phyloP scores from a whole-genome alignment of 1,139 yeast species.

The Trichomonascaceae sp. region DNA sequence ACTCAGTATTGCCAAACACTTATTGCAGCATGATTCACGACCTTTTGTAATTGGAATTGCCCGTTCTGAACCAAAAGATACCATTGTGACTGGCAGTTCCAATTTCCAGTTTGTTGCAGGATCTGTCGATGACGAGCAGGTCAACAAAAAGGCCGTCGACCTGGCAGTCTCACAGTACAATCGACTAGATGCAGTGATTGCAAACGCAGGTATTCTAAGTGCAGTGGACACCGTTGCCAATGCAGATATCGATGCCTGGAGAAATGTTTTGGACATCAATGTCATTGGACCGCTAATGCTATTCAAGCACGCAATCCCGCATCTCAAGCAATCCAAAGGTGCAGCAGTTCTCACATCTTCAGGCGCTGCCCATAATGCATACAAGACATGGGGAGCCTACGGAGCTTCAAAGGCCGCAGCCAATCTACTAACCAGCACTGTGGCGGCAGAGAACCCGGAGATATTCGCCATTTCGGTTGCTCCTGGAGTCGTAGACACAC shows the following conservation, averaged over 20 bases:
- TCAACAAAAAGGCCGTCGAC: conserved; percentile 32
- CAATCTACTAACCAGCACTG: conserved; percentile 54
- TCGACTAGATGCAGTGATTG: conserved; percentile 52
- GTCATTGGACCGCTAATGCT: conserved; percentile 63
- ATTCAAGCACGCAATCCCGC: conserved; percentile 34
- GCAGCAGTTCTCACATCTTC: conserved; percentile 66
- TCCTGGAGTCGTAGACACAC: conserved; percentile 88
- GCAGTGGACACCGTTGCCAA: conserved; percentile 53
- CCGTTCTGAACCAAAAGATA: too few species aligned
- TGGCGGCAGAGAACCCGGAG: conserved; percentile 53
- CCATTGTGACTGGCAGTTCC: conserved; percentile 27
- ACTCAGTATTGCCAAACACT: conserved; percentile 44
- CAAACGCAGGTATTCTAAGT: conserved; percentile 80
- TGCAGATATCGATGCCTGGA: conserved; percentile 47
- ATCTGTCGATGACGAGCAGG: conserved; percentile 42
- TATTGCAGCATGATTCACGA: conserved; percentile 28
- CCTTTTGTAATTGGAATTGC: conserved; percentile 60
- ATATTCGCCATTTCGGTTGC: conserved; percentile 59
- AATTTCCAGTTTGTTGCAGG: conserved; percentile 42
- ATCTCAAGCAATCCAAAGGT: conserved; percentile 45
- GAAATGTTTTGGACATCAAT: conserved; percentile 55
- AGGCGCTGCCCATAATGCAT: conserved; percentile 49
- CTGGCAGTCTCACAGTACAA: conserved; percentile 43
- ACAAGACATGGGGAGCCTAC: conserved; percentile 74
- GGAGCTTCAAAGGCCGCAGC: conserved; percentile 85